These are phyloP conservation scores for Vitis rotundifolia DNA, from an alignment of 164 flowering plant species.

Conservation along the genomic window DNA sequence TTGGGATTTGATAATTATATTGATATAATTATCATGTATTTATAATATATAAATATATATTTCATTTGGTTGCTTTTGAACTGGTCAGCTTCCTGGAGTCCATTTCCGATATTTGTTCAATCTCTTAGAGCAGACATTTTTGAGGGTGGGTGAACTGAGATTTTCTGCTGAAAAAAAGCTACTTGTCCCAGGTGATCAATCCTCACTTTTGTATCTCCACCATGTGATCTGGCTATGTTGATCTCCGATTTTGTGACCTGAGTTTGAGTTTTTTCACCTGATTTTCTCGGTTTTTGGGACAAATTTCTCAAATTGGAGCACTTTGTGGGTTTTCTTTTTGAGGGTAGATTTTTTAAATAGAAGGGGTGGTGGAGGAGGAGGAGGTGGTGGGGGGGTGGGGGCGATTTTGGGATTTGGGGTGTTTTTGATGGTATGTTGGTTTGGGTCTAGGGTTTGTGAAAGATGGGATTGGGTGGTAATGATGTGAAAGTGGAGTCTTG, in stretches of 20 bases:
- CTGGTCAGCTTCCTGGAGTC: conserved; percentile 35
- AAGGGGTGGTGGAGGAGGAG: neutral
- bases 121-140: conserved; percentile 23
- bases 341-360: neutral
- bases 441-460: conserved; percentile 25
- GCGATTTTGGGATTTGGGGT: conserved; percentile 6
- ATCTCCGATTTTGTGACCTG: conserved; percentile 3
- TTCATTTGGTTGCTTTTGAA: conserved; percentile 13
- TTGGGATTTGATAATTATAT: conserved; percentile 15
- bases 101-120: conserved; percentile 5
- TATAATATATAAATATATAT: neutral
- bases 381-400: conserved; percentile 12
- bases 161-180: neutral
- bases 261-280: conserved; percentile 10
- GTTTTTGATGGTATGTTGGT: conserved; percentile 26
- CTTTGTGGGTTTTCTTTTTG: neutral
- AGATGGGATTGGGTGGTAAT: conserved; percentile 56
- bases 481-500: conserved; percentile 46
- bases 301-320: conserved; percentile 2
- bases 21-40: neutral
- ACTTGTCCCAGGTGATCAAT: neutral
- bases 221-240: conserved; percentile 18
- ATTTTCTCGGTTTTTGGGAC: conserved; percentile 4
- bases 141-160: conserved; percentile 10
- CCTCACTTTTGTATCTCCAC: conserved; percentile 2